phyloP scores from a whole-genome alignment of 2,329 filamentous ascomycete species.

The Phyllosticta ampelicida region DNA sequence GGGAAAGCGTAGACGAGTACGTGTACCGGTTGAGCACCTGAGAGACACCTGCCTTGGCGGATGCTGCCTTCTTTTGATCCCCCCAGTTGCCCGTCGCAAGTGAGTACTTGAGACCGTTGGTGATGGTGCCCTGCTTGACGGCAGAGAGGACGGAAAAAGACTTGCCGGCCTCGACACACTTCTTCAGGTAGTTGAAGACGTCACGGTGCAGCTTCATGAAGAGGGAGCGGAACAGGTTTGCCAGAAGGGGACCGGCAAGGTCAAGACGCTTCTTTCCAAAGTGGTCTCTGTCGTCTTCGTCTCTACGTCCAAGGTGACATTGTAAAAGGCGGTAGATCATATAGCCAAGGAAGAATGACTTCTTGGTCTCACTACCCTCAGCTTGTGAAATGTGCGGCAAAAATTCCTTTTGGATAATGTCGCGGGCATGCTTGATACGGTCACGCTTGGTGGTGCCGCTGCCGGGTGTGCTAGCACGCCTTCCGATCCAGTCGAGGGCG shows the following conservation, averaged over 20 bases:
- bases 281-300: slow-evolving; percentile 95
- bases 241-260: slow-evolving; percentile 83
- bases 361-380: slow-evolving; percentile 88
- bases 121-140: slow-evolving; percentile 82
- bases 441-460: slow-evolving; percentile 68
- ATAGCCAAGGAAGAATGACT: slow-evolving; percentile 97
- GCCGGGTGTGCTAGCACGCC: slow-evolving; percentile 54
- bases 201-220: slow-evolving; percentile 87
- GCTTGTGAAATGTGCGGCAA: slow-evolving; percentile 92
- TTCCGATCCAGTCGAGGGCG: slow-evolving; percentile 90
- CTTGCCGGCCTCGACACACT: slow-evolving; percentile 77
- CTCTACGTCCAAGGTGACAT: slow-evolving; percentile 81
- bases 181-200: slow-evolving; percentile 80
- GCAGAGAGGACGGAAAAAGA: slow-evolving; percentile 87
- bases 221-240: slow-evolving; percentile 89
- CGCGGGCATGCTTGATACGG: slow-evolving; percentile 82
- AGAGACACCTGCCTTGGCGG: slow-evolving; percentile 90
- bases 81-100: slow-evolving; percentile 98
- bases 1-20: slow-evolving; percentile 89
- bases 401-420: slow-evolving; percentile 94
- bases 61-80: slow-evolving; percentile 96
- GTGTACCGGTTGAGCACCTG: slow-evolving; percentile 98
- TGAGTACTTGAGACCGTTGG: slow-evolving; percentile 92
- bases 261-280: slow-evolving; percentile 98
- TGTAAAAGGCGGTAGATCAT: slow-evolving; percentile 96